A percentile compares a stretch with the other conserved stretches of the same genome.
Conservation (phyloP, 768 basidiomycete species). For the Tricholoma bakamatsutake region DNA sequence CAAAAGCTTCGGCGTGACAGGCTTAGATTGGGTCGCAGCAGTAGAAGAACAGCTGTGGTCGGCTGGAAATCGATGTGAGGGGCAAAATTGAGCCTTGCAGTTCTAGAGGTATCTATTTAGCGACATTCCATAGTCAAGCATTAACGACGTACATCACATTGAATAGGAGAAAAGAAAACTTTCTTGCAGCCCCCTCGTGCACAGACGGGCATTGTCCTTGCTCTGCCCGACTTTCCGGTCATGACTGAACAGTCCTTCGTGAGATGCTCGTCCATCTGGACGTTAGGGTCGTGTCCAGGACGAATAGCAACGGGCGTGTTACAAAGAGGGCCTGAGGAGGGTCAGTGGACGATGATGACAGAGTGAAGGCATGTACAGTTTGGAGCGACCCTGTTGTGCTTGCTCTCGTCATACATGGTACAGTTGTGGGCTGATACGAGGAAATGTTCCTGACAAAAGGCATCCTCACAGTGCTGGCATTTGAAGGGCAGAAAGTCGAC, state of each 20-base stretch:
- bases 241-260: constrained; percentile 58
- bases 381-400: constrained; percentile 72
- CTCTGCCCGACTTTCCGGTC: constrained; percentile 49
- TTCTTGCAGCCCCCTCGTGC: constrained; percentile 63
- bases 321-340: constrained; percentile 63
- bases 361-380: constrained; percentile 44
- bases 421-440: constrained; percentile 63
- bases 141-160: constrained; percentile 55
- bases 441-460: constrained; percentile 80
- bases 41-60: constrained; percentile 54
- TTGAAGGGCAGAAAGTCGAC: constrained; percentile 86
- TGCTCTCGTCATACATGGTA: constrained; percentile 61
- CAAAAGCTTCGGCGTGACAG: constrained; percentile 10
- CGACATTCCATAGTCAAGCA: constrained; percentile 1
- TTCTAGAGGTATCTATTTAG: constrained; percentile 34
- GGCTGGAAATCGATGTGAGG: constrained; percentile 71
- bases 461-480: constrained; percentile 69
- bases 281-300: constrained; percentile 76
- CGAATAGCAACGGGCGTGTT: constrained; percentile 67
- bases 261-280: constrained; percentile 76
- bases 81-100: constrained; percentile 70
- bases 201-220: constrained; percentile 50
- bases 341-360: background rate
- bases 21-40: constrained; percentile 14
- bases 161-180: constrained; percentile 66